Percentiles rank a stretch among this genome's conserved stretches.
Evolutionary conservation across 2,329 filamentous ascomycete species (phyloP).

Genomic region (Microcyclospora tardicrescens): DNA sequence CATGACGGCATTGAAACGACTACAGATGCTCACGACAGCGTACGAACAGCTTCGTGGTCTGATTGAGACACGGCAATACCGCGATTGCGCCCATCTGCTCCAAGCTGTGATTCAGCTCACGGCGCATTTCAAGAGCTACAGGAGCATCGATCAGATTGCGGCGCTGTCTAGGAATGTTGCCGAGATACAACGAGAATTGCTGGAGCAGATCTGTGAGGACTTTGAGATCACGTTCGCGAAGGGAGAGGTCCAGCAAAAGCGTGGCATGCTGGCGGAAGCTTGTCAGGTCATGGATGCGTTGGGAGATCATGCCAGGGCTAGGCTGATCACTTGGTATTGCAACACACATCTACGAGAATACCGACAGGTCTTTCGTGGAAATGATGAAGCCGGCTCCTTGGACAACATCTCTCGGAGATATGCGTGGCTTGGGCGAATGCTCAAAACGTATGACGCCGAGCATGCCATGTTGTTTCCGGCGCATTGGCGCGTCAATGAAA

Average conservation of each 20-base stretch:
- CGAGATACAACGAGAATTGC: constrained; percentile 78
- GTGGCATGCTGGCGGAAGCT: constrained; percentile 64
- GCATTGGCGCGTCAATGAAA: constrained; percentile 81
- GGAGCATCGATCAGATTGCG: constrained; percentile 96
- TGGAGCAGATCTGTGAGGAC: constrained; percentile 98
- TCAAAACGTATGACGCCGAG: constrained; percentile 92
- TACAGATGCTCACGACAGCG: constrained; percentile 98
- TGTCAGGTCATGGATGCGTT: constrained; percentile 91
- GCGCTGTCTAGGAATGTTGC: constrained; percentile 83
- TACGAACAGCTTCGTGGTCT: constrained; percentile 86
- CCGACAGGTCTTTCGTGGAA: constrained; percentile 85
- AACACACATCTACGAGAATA: constrained; percentile 96
- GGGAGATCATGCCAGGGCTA: constrained; percentile 68
- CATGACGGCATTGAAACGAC: constrained; percentile 91
- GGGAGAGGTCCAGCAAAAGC: constrained; percentile 60
- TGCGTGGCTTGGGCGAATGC: constrained; percentile 89
- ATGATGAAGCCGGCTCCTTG: constrained; percentile 87
- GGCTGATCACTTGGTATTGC: constrained; percentile 91
- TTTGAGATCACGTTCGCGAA: constrained; percentile 93
- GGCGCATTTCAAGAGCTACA: constrained; percentile 95
- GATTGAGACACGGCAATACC: constrained; percentile 76
- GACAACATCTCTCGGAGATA: constrained; percentile 95
- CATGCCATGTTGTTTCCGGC: constrained; percentile 77
- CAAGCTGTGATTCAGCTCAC: constrained; percentile 95
- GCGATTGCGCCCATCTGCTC: constrained; percentile 84